phyloP scores from a whole-genome alignment of 106 monocot genomes.

The Dendrobium huoshanense region DNA sequence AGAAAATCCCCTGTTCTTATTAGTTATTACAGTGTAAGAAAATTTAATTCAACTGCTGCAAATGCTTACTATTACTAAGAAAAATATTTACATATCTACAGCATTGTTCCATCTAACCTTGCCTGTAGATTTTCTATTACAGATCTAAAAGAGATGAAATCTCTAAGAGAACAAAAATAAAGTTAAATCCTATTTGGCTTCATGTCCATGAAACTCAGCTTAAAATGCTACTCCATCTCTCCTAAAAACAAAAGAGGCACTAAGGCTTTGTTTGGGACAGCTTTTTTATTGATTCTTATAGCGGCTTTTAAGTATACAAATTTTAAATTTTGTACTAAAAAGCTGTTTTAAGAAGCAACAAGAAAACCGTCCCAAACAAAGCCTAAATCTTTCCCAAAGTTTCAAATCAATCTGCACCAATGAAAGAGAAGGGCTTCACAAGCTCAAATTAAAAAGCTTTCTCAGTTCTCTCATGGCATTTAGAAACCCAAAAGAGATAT shows the following conservation, averaged over 20 bases:
- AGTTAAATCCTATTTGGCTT: not conserved
- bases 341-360: too few species aligned
- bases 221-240: not conserved
- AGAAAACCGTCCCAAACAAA: too few species aligned
- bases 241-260: not conserved
- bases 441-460: too few species aligned
- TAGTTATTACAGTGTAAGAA: too few species aligned
- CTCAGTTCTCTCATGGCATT: not conserved
- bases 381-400: too few species aligned
- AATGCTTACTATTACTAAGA: not conserved
- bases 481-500: not conserved
- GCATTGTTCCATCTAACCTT: not conserved
- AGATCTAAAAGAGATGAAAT: not conserved
- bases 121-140: not conserved
- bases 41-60: not conserved
- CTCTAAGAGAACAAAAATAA: not conserved
- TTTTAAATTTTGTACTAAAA: too few species aligned
- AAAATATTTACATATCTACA: slow-evolving; percentile 2
- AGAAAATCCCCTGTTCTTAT: too few species aligned
- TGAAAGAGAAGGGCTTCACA: too few species aligned
- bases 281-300: too few species aligned
- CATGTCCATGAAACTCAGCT: not conserved
- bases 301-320: too few species aligned
- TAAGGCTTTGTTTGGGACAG: too few species aligned
- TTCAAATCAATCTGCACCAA: too few species aligned